Evolutionary conservation across 1,284 basidiomycete genomes (phyloP).

Genomic region (Pseudozyma thailandica): DNA sequence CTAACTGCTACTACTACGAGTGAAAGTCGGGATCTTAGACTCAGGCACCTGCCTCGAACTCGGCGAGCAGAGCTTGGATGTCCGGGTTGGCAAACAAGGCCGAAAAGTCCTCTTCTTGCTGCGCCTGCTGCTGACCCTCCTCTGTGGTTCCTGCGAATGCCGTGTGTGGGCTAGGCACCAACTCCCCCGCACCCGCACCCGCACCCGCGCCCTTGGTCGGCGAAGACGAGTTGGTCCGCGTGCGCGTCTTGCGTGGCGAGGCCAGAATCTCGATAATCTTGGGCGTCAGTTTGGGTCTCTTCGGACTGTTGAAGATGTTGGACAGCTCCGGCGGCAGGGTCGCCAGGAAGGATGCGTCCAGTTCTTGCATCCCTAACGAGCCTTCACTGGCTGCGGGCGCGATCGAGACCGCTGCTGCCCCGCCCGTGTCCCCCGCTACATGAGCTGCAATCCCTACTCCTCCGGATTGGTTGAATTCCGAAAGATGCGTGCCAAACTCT

Average conservation of each 20-base stretch:
- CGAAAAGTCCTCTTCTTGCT: slow-evolving; percentile 19
- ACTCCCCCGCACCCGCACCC: too few relatives aligned
- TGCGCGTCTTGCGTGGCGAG: slow-evolving; percentile 16
- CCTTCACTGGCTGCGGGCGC: background rate
- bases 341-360: slow-evolving; percentile 24
- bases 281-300: slow-evolving; percentile 21
- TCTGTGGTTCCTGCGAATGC: background rate
- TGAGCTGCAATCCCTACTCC: slow-evolving; percentile 59
- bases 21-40: too few relatives aligned
- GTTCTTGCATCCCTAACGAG: background rate
- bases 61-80: slow-evolving; percentile 41
- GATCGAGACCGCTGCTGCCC: slow-evolving; percentile 16
- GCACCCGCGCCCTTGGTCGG: too few relatives aligned
- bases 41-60: slow-evolving; percentile 18
- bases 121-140: background rate
- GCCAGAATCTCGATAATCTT: slow-evolving; percentile 41
- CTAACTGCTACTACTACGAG: too few relatives aligned
- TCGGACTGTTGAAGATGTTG: slow-evolving; percentile 28
- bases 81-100: slow-evolving; percentile 44
- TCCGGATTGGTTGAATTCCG: slow-evolving; percentile 51
- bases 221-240: too few relatives aligned
- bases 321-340: slow-evolving; percentile 29
- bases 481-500: slow-evolving; percentile 50
- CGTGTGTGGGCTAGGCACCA: too few relatives aligned
- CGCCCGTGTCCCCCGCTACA: slow-evolving; percentile 15